Base-by-base conservation (phyloP, 768 basidiomycete species). In the Kwoniella bestiolae region DNA sequence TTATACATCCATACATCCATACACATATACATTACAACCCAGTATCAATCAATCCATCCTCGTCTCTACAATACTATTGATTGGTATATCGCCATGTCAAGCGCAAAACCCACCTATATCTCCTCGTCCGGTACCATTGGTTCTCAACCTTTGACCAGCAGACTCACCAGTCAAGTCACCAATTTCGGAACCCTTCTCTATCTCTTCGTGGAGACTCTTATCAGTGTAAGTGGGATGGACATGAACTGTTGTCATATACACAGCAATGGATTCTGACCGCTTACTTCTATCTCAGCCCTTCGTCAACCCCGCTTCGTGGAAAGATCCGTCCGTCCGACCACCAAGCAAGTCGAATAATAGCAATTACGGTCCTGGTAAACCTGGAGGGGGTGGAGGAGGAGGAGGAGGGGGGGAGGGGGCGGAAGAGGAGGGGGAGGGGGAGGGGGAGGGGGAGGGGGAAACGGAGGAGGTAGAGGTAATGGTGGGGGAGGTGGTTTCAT, bases 121-220 rank as follows among this genome's bases (percentile, higher is more conserved):
- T 73, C 74, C 3, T 72, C 72, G 3, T 72, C 72, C 4, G 76
- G 76, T 9, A 68, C 70, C n/a, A 50, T 78, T 25, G 62, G 52
- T 12, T 38, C 68, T 21, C 64, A 63, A 46, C 76, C 76, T 18
- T 29, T 72, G 14, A 64, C 69, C 16, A 49, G 63, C 32, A 67
- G 63, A 12, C 29, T 75, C 26, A 53, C 63, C 2, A 44, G 65
- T 18, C 29, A 45, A 16, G 49, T 58, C 8, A 31, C 53, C 2
- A 60, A 63, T n/a, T 72, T 59, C 29, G 56, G 25, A 2, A 67
- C 63, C 3, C 28, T 78, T 16, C 44, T 60, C 23, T 75, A 75
- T 60, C 69, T 78, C 12, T 78, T 74, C 66, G 57, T 69, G 6
- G 72, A 73, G 59, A 78, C 76, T 35, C 58, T 78, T 5, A 63